Conservation (phyloP, 179 eudicot genomes). For the Drosera spatulata region DNA sequence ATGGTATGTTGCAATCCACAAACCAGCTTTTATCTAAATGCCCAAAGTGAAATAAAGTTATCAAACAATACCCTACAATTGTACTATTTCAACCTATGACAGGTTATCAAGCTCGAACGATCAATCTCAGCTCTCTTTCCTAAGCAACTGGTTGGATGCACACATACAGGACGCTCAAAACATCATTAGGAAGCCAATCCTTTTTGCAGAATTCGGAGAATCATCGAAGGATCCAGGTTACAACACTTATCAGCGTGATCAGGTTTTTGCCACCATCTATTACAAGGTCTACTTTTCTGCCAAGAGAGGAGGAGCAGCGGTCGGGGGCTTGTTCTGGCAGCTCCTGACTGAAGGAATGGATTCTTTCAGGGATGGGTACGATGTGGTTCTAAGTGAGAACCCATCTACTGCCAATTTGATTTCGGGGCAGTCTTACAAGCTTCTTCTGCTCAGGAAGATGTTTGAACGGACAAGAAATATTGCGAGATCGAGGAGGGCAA, state of each 20-base stretch:
- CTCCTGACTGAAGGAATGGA: constrained; percentile 23
- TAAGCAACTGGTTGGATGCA: constrained; percentile 19
- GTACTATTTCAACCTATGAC: no score
- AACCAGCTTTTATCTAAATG: no score
- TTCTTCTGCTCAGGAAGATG: no score
- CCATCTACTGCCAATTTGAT: constrained; percentile 14
- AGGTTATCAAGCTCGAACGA: constrained; percentile 22
- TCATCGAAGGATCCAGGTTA: constrained; percentile 26
- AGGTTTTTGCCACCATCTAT: constrained; percentile 9
- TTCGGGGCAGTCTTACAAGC: constrained; percentile 5
- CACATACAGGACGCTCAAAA: constrained; percentile 17
- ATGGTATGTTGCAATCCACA: no score
- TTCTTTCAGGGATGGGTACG: constrained; percentile 19
- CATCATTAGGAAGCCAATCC: constrained; percentile 22
- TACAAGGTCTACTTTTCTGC: constrained; percentile 8
- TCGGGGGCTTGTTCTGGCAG: constrained; percentile 33
- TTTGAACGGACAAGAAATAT: no score
- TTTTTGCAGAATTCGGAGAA: constrained; percentile 20
- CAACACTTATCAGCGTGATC: constrained; percentile 7
- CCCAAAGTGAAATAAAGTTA: no score
- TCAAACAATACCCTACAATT: no score
- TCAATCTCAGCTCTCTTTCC: constrained; percentile 16
- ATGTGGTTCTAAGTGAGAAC: constrained; percentile 15
- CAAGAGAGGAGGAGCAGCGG: constrained; percentile 12
- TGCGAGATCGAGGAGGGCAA: no score